These are phyloP conservation scores for Aquilaria yunnanensis DNA, from an alignment of 345 rosid species.

Conservation along the genomic window DNA sequence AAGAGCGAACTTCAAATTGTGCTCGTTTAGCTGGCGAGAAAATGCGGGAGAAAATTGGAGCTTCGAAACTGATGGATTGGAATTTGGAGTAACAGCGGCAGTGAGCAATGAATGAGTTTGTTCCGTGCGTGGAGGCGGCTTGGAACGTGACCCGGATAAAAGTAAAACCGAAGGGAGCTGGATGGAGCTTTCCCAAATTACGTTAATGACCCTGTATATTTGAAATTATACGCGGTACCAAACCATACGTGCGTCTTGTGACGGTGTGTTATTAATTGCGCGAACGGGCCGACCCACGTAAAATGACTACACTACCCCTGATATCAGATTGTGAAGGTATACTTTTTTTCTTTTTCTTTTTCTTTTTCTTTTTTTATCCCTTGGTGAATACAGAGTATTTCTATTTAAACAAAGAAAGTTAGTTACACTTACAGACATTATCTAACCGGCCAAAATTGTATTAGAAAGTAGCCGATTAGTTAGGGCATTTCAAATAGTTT, in stretches of 20 bases:
- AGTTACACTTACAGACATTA: too few species aligned
- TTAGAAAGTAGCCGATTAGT: too few species aligned
- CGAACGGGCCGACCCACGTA: too few species aligned
- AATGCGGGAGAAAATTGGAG: slow-evolving; percentile 2
- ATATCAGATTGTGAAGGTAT: too few species aligned
- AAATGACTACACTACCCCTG: slow-evolving; percentile 15
- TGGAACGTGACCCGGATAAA: slow-evolving; percentile 7
- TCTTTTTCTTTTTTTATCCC: too few species aligned
- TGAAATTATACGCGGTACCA: not conserved
- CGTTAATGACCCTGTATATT: slow-evolving; percentile 10
- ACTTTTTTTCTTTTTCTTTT: too few species aligned
- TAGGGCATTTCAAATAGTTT: too few species aligned
- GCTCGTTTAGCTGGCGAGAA: slow-evolving; percentile 1
- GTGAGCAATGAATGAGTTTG: not conserved
- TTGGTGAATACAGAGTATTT: too few species aligned
- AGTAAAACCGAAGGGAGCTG: not conserved
- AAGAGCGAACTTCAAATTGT: not conserved
- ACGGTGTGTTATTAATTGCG: slow-evolving; percentile 5
- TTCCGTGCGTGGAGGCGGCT: not conserved
- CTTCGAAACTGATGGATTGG: slow-evolving; percentile 1
- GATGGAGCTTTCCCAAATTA: not conserved
- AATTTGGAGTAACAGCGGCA: not conserved
- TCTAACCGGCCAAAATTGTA: too few species aligned
- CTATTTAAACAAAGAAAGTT: too few species aligned
- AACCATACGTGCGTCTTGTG: slow-evolving; percentile 8